Evolutionary conservation across 192 early-diverging fungal genomes (phyloP).

Genomic region (Pilaira anomala): DNA sequence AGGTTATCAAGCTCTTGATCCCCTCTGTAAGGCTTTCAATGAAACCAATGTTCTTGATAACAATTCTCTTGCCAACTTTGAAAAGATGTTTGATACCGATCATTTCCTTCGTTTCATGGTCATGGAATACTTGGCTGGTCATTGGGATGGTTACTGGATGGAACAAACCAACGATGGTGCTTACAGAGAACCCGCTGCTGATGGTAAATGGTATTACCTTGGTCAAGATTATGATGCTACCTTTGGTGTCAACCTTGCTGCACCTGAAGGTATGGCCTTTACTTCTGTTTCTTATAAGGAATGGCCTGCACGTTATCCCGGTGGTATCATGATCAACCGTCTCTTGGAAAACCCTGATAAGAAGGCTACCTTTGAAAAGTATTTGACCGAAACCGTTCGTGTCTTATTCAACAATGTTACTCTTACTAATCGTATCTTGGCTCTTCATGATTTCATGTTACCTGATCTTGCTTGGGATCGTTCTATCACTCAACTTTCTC

Average conservation of each 20-base stretch:
- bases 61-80: conserved; percentile 25
- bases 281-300: conserved; percentile 35
- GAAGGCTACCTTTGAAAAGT: conserved; percentile 38
- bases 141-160: conserved; percentile 52
- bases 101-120: conserved; percentile 46
- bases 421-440: conserved; percentile 42
- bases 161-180: conserved; percentile 44
- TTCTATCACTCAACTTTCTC: conserved; percentile 40
- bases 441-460: conserved; percentile 40
- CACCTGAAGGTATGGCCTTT: conserved; percentile 17
- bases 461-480: conserved; percentile 48
- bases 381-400: conserved; percentile 43
- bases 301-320: conserved; percentile 35
- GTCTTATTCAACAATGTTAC: conserved; percentile 51
- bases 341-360: conserved; percentile 39
- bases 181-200: conserved; percentile 39
- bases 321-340: conserved; percentile 44
- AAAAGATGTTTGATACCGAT: conserved; percentile 37
- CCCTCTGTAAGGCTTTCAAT: conserved; percentile 31
- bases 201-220: conserved; percentile 43
- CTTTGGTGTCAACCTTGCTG: conserved; percentile 45
- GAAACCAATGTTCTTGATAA: conserved; percentile 31
- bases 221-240: conserved; percentile 51
- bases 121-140: conserved; percentile 44
- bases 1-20: conserved; percentile 22